phyloP scores from a whole-genome alignment of 768 basidiomycete species.

The Agrocybe praecox region DNA sequence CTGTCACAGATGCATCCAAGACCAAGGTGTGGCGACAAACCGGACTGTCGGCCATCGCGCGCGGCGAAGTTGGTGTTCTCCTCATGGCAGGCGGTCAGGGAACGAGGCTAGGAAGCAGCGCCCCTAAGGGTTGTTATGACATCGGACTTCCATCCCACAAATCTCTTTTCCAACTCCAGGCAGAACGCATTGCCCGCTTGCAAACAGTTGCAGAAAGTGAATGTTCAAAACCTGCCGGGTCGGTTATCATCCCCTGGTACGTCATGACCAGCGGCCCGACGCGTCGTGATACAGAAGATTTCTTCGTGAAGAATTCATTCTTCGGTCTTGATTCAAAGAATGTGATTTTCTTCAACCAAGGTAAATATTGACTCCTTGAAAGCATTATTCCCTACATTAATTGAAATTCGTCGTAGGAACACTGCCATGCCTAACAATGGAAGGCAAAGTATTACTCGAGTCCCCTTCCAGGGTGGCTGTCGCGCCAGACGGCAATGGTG shows the following conservation, averaged over 20 bases:
- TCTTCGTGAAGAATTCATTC: conserved; percentile 74
- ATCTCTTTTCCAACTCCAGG: conserved; percentile 95
- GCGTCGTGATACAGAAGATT: conserved; percentile 80
- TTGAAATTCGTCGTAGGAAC: conserved; percentile 60
- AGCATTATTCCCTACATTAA: conserved; percentile 3
- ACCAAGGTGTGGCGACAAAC: conserved; percentile 73
- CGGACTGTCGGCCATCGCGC: conserved; percentile 81
- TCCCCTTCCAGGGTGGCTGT: conserved; percentile 81
- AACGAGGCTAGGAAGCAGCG: conserved; percentile 86
- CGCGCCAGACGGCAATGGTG: conserved; percentile 98
- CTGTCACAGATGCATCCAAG: conserved; percentile 55
- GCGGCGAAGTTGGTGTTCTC: conserved; percentile 89
- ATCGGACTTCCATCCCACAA: conserved; percentile 94
- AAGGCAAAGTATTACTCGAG: conserved; percentile 92
- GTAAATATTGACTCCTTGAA: conserved; percentile 38
- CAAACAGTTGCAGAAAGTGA: conserved; percentile 73
- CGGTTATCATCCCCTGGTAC: conserved; percentile 91
- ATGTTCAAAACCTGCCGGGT: conserved; percentile 50
- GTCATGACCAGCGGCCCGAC: conserved; percentile 99
- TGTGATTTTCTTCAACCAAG: conserved; percentile 96
- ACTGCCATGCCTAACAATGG: conserved; percentile 91
- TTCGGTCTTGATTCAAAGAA: conserved; percentile 84
- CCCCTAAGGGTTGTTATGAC: conserved; percentile 98
- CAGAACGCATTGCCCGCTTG: conserved; percentile 89
- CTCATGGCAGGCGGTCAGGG: conserved; percentile 99